Evolutionary conservation across 148 eudicot species (phyloP), one percentile per base, ranked within the genome.

Genomic region (Rheum nobile): DNA sequence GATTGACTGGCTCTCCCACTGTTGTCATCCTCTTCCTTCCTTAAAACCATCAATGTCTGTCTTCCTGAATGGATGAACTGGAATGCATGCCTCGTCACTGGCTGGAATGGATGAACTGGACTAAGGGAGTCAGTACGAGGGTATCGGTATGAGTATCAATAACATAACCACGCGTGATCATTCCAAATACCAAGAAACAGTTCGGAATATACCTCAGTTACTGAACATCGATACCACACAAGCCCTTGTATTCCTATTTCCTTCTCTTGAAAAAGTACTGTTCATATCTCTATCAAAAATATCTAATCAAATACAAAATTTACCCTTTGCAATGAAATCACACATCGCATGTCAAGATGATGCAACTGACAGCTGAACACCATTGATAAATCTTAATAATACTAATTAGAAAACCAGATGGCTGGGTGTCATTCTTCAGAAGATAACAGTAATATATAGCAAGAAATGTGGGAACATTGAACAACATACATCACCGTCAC

Each of bases 401-500:
- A 26, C 22, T 26, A 16, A 50, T 50, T n/a, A 50, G 55, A n/a
- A 50, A 17, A 50, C 57, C 31, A 26, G 16, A 31, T 61, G 35
- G 37, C 37, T 61, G 17, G 68, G 29, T 61, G 59, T 6, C 24
- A 61, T 61, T 28, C 68, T 28, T 61, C 38, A 61, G 19, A 14
- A 28, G 32, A 61, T 31, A 31, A 29, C 38, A 2, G 4, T 37
- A 37, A 37, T 37, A n/a, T n/a, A n/a, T n/a, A 37, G 6, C 43
- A 8, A 19, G 41, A 32, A 65, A 32, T 0, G 14, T 7, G 70
- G 70, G 41, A 32, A 65, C 5, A 65, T 32, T 41, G 16, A 71
- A 39, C 17, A 22, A 9, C n/a, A 77, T 12, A 71, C 43, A 68
- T 70, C 80, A 90, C 93, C 96, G 89, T 88, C 47, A 77, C 75